Conservation (phyloP, 192 early-diverging fungal species). For the Linnemannia zychae region DNA sequence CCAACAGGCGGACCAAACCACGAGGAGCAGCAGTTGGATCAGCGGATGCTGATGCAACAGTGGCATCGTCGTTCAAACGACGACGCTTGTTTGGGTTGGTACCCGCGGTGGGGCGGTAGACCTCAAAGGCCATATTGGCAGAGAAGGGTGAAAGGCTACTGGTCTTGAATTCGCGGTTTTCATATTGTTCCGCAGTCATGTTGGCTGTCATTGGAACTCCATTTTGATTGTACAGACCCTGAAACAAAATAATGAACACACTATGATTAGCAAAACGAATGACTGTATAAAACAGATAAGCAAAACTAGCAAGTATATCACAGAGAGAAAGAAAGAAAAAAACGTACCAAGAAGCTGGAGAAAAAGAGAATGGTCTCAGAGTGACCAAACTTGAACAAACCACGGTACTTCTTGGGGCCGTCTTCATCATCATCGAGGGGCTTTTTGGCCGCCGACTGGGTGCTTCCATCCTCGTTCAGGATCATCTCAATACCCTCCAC, state of each 20-base stretch:
- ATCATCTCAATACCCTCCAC: conserved; percentile 13
- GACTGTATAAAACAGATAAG: too few species aligned
- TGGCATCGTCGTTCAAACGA: background rate
- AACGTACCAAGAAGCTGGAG: conserved; percentile 39
- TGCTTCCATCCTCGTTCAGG: background rate
- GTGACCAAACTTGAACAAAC: conserved; percentile 49
- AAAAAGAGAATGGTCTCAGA: conserved; percentile 48
- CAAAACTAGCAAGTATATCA: background rate
- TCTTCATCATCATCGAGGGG: background rate
- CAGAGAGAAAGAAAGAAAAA: background rate
- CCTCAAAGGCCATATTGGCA: conserved; percentile 47
- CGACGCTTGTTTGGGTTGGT: background rate
- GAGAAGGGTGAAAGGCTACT: conserved; percentile 39
- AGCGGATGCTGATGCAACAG: too few species aligned
- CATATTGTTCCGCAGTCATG: conserved; percentile 42
- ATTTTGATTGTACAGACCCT: conserved; percentile 30
- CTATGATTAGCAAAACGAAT: too few species aligned
- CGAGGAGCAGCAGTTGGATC: background rate
- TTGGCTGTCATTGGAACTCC: conserved; percentile 23
- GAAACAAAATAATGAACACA: background rate
- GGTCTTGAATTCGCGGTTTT: conserved; percentile 25
- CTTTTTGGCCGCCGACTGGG: background rate
- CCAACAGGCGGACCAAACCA: conserved; percentile 42
- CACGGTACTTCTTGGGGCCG: background rate
- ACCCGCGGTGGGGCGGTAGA: conserved; percentile 14